Evolutionary conservation across 257 asterid species (phyloP).

Genomic region (Anisodus acutangulus): DNA sequence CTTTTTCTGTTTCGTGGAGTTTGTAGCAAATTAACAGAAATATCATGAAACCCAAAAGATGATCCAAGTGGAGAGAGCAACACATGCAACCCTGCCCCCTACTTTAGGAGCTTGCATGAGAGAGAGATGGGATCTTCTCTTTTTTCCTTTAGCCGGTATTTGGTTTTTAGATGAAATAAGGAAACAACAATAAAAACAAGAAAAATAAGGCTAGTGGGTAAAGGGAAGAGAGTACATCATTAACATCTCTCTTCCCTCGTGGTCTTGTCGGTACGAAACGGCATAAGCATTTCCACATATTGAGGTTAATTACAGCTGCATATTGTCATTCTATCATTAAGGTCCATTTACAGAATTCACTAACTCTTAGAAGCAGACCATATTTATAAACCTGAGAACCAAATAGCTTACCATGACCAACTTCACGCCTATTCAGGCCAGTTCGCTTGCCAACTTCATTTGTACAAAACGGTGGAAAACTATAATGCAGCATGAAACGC

Average conservation of each 20-base stretch:
- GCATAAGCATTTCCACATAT: not conserved
- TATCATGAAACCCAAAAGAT: not conserved
- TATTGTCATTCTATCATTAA: slow-evolving; percentile 2
- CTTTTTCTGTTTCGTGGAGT: not conserved
- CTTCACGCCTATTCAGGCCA: slow-evolving; percentile 95
- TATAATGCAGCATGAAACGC: slow-evolving; percentile 96
- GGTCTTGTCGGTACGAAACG: not conserved
- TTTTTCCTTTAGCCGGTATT: not conserved
- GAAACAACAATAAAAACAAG: slow-evolving; percentile 20
- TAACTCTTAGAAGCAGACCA: not conserved
- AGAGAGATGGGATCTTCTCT: slow-evolving; percentile 1
- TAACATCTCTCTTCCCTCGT: slow-evolving; percentile 2
- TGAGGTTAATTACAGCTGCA: not conserved
- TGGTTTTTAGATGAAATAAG: slow-evolving; percentile 18
- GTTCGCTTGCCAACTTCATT: slow-evolving; percentile 93
- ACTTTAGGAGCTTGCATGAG: not conserved
- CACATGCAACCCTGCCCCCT: not conserved
- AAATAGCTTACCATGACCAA: slow-evolving; percentile 87
- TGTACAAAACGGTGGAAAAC: slow-evolving; percentile 93
- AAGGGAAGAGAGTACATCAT: not conserved
- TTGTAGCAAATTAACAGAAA: not conserved
- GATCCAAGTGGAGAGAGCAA: slow-evolving; percentile 11
- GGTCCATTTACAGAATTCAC: slow-evolving; percentile 16
- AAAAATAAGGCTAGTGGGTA: slow-evolving; percentile 13
- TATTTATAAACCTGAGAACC: slow-evolving; percentile 13